Base-by-base conservation (phyloP, 1,284 basidiomycete species). In the Golubevia pallescens region DNA sequence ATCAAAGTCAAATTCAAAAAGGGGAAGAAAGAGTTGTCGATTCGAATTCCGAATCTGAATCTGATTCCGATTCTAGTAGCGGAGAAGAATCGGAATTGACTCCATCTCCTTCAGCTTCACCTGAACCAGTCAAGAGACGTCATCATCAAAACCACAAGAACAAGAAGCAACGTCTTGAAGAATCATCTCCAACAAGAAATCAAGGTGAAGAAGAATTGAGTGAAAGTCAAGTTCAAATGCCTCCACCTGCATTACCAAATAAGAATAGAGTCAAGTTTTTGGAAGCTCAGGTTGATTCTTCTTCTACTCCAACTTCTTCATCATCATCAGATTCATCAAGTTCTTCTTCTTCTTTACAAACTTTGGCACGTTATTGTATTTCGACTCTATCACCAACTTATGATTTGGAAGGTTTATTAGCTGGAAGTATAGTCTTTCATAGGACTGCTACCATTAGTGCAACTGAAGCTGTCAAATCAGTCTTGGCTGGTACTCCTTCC, bases 401-500 rank as follows among this genome's bases (percentile, higher is more conserved):
- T 66, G 82, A 84, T 55, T 64, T 84, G 4, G 71, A 75, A 19
- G 81, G 79, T 10, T 77, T 84, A n/a, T 67, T 83, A 8, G 82
- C 82, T 2, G 74, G 77, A 4, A 75, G 79, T 13, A 71, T 84
- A 57, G 82, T 84, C 2, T 84, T 84, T 68, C 81, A 84, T 69
- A 77, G 82, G 19, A 84, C 82, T 6, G 82, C 82, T 21, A 84
- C 82, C 10, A 83, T 84, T 63, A 73, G 74, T 7, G 76, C 78
- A 10, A 75, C 73, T 2, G 80, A 83, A 58, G 79, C 80, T 0
- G 75, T 80, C 1, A 78, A 79, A 10, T 75, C 73, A 2, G 82
- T 84, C 8, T 73, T 85, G 5, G 63, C 63, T 23, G 66, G 69
- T n/a, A 85, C 71, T 10, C 76, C 80, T 3, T 75, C 78, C 14